Conservation (phyloP, 139 green algal species). For the Coelastrella sp. region DNA sequence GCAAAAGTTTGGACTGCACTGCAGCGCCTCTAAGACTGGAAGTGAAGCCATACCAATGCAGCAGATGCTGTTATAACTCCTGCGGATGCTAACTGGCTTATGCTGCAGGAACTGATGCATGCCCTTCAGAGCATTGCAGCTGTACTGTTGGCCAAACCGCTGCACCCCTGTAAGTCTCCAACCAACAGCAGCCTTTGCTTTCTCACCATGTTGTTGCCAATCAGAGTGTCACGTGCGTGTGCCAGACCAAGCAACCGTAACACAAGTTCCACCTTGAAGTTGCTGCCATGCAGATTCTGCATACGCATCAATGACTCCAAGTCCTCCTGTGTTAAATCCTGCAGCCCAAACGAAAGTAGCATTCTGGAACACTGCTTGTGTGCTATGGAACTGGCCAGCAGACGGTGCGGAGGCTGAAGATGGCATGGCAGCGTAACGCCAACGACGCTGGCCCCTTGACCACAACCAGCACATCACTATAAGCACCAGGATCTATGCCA, state of each 20-base stretch:
- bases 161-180: too few relatives aligned
- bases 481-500: too few relatives aligned
- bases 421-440: too few relatives aligned
- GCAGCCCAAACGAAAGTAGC: background rate
- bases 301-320: background rate
- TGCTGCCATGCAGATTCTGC: conserved; percentile 16
- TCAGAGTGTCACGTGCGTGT: conserved; percentile 67
- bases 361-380: too few relatives aligned
- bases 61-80: too few relatives aligned
- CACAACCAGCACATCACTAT: too few relatives aligned
- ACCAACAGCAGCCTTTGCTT: background rate
- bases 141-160: background rate
- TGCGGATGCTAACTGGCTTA: too few relatives aligned
- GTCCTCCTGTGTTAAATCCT: conserved; percentile 13
- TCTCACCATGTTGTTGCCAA: conserved; percentile 78
- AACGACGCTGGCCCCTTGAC: too few relatives aligned
- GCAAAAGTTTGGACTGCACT: background rate
- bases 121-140: background rate
- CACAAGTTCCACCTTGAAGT: conserved; percentile 51
- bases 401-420: too few relatives aligned
- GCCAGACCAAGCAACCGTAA: conserved; percentile 61
- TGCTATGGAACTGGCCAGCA: too few relatives aligned
- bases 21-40: background rate
- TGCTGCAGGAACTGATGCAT: too few relatives aligned
- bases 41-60: background rate